Base-by-base conservation (phyloP, 768 basidiomycete genomes). In the Mycena alexandri region DNA sequence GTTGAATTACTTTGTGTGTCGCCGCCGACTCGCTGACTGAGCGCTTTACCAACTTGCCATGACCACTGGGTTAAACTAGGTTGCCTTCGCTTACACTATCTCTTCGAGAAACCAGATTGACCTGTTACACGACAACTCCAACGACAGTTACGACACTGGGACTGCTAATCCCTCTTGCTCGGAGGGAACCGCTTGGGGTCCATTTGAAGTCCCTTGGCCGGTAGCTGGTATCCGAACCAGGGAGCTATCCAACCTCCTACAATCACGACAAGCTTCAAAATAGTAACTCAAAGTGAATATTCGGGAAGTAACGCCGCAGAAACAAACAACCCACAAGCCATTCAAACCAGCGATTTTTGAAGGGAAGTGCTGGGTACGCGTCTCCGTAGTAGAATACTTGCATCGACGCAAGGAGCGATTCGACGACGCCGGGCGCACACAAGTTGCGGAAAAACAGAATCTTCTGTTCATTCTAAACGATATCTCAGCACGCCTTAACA, bases 381-480 rank as follows among this genome's bases (percentile, higher is more conserved):
- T 61, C 59, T 24, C 59, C 59, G 33, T 51, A 42, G 24, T 61
- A 61, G 34, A 61, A 24, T 13, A 61, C 38, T 12, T 51, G 59
- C 59, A 61, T 48, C 3, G 51, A 14, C 59, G 24, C 33, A 61
- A n/a, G 12, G 17, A 19, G n/a, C 2, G 59, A 61, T n/a, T 41
- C 5, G 2, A 38, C 14, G 24, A 51, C 25, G 16, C 48, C 48
- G 14, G 47, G 59, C 19, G 44, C 33, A 3, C n/a, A 16, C 13
- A 61, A 36, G 24, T 51, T 61, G 17, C 59, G 59, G 59, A 61
- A 61, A 34, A 61, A 61, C 2, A 50, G 25, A 4, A 38, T 51
- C n/a, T 61, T 61, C 33, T 61, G 59, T 24, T 50, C 59, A 17
- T 33, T 48, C 59, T 61, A n/a, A 7, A 43, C 43, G 29, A 29